These are phyloP conservation scores for Hymenoscyphus fraxineus DNA, from an alignment of 2,329 filamentous ascomycete genomes.

Conservation along the genomic window DNA sequence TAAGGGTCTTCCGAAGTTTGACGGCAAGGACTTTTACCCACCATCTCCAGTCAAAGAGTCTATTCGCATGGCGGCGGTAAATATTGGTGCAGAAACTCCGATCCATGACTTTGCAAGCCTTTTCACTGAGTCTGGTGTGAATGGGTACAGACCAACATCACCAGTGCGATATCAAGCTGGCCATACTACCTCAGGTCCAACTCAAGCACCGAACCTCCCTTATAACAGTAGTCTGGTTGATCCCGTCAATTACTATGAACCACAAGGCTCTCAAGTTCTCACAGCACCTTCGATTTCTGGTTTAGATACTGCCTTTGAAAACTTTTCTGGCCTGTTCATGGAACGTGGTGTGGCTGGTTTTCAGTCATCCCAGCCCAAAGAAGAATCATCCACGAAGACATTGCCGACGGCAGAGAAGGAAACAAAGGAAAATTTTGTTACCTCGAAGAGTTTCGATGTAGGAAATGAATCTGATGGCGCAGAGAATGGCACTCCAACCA, in stretches of 20 bases:
- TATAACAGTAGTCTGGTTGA: neutral
- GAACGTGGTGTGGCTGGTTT: conserved; percentile 18
- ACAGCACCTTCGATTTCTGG: conserved; percentile 5
- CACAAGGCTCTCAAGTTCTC: neutral
- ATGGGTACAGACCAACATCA: conserved; percentile 13
- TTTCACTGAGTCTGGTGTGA: conserved; percentile 17
- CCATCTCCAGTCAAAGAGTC: conserved; percentile 47
- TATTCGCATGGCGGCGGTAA: conserved; percentile 3
- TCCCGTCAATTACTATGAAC: neutral
- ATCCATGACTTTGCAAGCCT: conserved; percentile 13
- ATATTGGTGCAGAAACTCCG: neutral
- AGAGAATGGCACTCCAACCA: neutral
- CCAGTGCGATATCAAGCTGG: neutral
- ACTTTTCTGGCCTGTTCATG: conserved; percentile 18
- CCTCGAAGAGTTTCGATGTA: neutral
- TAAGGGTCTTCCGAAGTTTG: conserved; percentile 56
- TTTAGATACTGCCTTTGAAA: conserved; percentile 7
- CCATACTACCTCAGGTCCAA: neutral
- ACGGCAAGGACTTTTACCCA: conserved; percentile 62
- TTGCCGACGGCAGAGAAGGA: neutral
- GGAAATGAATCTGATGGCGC: neutral
- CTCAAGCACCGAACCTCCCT: neutral
- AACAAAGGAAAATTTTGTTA: neutral
- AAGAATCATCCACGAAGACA: neutral
- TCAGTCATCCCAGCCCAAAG: conserved; percentile 12